Evolutionary conservation across 78 protist species (phyloP).

Genomic region (Dictyostelium intermedium): DNA sequence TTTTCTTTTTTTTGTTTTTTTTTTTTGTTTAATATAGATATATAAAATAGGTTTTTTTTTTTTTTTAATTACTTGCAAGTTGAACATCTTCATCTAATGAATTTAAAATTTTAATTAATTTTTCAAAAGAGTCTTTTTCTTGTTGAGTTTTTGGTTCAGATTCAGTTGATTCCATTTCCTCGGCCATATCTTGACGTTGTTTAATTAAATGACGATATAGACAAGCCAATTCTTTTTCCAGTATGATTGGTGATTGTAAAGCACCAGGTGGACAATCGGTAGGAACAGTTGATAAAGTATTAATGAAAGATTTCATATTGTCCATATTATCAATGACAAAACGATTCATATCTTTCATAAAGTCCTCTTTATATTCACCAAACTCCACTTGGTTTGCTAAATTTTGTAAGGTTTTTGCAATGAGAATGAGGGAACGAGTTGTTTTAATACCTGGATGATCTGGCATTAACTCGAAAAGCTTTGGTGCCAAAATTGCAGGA

Average conservation of each 20-base stretch:
- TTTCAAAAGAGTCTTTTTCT: neutral
- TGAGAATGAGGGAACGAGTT: slow-evolving; percentile 85
- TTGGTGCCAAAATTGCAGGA: slow-evolving; percentile 91
- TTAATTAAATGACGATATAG: slow-evolving; percentile 43
- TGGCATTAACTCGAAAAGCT: slow-evolving; percentile 84
- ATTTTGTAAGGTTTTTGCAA: slow-evolving; percentile 90
- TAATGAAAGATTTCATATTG: slow-evolving; percentile 53
- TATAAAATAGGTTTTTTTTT: neutral
- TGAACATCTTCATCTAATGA: slow-evolving; percentile 12
- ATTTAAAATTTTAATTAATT: slow-evolving; percentile 1
- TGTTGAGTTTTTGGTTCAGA: slow-evolving; percentile 6
- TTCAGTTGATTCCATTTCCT: neutral
- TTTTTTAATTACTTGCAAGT: neutral
- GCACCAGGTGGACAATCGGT: slow-evolving; percentile 55
- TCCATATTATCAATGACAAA: slow-evolving; percentile 63
- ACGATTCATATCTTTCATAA: slow-evolving; percentile 77
- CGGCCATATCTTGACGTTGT: slow-evolving; percentile 26
- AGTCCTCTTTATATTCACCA: slow-evolving; percentile 83
- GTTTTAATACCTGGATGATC: slow-evolving; percentile 69
- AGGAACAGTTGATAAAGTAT: slow-evolving; percentile 18
- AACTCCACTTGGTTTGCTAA: slow-evolving; percentile 86
- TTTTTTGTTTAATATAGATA: neutral
- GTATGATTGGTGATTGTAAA: slow-evolving; percentile 24
- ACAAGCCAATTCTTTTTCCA: slow-evolving; percentile 72
- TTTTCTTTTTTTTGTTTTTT: neutral